Percentiles rank a stretch among this genome's conserved stretches.
phyloP scores from a whole-genome alignment of 2,329 filamentous ascomycete genomes.

The Penicillium sp. region DNA sequence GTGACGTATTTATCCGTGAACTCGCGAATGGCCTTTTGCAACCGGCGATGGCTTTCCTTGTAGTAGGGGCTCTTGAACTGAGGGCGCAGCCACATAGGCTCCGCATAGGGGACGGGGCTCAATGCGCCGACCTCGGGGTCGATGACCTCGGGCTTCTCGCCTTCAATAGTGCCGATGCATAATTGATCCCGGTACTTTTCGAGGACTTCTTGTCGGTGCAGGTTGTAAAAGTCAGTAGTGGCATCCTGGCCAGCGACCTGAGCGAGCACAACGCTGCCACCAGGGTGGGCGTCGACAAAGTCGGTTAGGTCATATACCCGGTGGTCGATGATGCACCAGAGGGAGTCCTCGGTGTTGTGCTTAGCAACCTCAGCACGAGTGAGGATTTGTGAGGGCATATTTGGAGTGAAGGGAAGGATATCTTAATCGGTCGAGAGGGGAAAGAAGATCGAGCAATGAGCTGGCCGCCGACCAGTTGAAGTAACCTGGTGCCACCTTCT shows the following conservation, averaged over 20 bases:
- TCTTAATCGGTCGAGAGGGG: neutral
- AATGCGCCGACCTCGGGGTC: constrained; percentile 71
- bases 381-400: constrained; percentile 35
- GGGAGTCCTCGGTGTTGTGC: constrained; percentile 73
- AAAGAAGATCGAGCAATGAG: neutral
- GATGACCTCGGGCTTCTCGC: constrained; percentile 75
- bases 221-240: constrained; percentile 84
- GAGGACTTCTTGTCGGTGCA: constrained; percentile 88
- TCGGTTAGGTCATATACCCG: constrained; percentile 86
- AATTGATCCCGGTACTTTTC: constrained; percentile 73
- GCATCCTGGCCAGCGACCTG: constrained; percentile 83
- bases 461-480: neutral
- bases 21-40: constrained; percentile 71
- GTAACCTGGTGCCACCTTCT: neutral
- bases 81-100: constrained; percentile 79
- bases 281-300: constrained; percentile 83
- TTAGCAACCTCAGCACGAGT: constrained; percentile 67
- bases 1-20: constrained; percentile 74
- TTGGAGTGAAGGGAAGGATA: neutral
- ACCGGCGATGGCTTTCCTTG: constrained; percentile 69
- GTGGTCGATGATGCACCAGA: constrained; percentile 85
- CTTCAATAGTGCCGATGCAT: constrained; percentile 73
- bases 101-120: constrained; percentile 78
- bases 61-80: constrained; percentile 80
- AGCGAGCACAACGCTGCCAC: constrained; percentile 75